Base-by-base conservation (phyloP, 495 filamentous ascomycete genomes). In the Rusavskia elegans region DNA sequence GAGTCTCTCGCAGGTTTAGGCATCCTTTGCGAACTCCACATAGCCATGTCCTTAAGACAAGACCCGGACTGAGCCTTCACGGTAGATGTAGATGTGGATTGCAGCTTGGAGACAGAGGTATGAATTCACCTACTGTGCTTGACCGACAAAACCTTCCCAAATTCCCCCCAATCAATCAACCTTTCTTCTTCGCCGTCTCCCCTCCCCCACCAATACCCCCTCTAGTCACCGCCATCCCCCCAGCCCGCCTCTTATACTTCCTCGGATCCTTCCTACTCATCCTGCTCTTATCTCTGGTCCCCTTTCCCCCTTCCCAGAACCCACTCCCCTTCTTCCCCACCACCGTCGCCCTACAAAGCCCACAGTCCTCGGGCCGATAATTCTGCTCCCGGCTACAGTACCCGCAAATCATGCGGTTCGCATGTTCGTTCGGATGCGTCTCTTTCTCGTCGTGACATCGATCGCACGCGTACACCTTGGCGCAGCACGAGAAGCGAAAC, bases 291-390 rank as follows among this genome's bases (percentile, higher is more conserved):
- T 85, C 82, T 49, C 85, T 67, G n/a, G 83, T 90, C 10, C 87
- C 87, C 63, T 86, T 89, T 2, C 89, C 89, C 16, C 88, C 89
- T 67, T 95, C 89, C 89, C 89, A 95, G 63, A 86, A 95, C 8
- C 87, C 88, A 52, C 70, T 79, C 0, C 84, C 83, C 23, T 68
- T 71, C 56, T 77, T 80, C 5, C 85, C 80, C n/a, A 87, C 71
- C 1, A 95, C 73, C 20, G 69, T 72, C n/a, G 81, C 67, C 55
- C 79, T 83, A 62, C 89, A 95, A 48, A 88, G 78, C 0, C 69
- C 75, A 58, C 89, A 95, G 48, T 83, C 82, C 59, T 93, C 86
- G 0, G 83, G 82, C 37, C 80, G 67, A 63, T 85, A 95, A 52
- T 82, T 82, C 72, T 92, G 85, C 68, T 95, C 89, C 48, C 89